A percentile compares a stretch with the other conserved stretches of the same genome.
These are phyloP conservation scores for Aspergillus quadrilineatus DNA, from an alignment of 2,329 filamentous ascomycete species.

Conservation along the genomic window DNA sequence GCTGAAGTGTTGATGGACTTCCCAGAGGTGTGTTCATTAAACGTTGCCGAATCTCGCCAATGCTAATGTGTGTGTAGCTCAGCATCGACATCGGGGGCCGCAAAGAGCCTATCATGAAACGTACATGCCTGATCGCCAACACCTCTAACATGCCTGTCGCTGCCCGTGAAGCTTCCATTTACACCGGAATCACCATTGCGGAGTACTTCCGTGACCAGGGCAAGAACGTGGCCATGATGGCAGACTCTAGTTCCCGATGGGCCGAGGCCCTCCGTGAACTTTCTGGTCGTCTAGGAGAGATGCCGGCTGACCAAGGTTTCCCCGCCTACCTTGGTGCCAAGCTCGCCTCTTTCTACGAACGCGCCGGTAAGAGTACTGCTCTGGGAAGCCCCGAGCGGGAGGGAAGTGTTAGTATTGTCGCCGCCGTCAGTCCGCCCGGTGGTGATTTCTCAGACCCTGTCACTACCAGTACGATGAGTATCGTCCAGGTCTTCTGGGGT, in stretches of 20 bases:
- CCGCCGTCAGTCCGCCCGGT: conserved; percentile 93
- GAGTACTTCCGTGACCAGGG: conserved; percentile 98
- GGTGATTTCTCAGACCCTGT: conserved; percentile 99
- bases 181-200: conserved; percentile 90
- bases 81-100: conserved; percentile 91
- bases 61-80: conserved; percentile 53
- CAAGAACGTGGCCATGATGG: conserved; percentile 99
- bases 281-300: conserved; percentile 97
- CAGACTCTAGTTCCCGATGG: conserved; percentile 96
- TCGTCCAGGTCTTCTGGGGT: conserved; percentile 99
- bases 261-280: conserved; percentile 98
- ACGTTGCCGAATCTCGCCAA: background rate
- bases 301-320: conserved; percentile 99
- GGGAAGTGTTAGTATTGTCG: conserved; percentile 96
- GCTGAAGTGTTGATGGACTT: conserved; percentile 99
- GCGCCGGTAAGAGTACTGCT: conserved; percentile 81
- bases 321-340: conserved; percentile 95
- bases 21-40: conserved; percentile 63
- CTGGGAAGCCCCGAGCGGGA: conserved; percentile 85
- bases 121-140: conserved; percentile 96
- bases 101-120: conserved; percentile 99
- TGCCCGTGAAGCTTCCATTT: conserved; percentile 96
- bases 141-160: conserved; percentile 99
- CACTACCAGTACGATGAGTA: conserved; percentile 87
- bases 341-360: conserved; percentile 98